Evolutionary conservation across 2,329 filamentous ascomycete species (phyloP).

Genomic region (Colletotrichum theobromicola): DNA sequence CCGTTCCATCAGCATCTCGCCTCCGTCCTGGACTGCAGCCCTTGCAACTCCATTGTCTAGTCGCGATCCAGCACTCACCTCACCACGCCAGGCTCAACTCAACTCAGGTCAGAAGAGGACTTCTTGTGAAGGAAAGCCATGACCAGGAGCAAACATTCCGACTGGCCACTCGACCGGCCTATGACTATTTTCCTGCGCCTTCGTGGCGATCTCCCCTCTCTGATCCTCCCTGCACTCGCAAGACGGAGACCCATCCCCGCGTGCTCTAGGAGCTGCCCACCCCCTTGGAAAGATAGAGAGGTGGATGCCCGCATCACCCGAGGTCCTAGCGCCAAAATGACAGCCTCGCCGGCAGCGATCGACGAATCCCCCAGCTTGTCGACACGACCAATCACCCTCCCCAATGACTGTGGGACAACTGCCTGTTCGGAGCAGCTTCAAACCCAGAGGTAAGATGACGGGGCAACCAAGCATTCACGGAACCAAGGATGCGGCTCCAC

Average conservation of each 20-base stretch:
- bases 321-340: slow-evolving; percentile 16
- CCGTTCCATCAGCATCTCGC: neutral
- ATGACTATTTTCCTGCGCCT: neutral
- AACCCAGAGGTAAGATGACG: neutral
- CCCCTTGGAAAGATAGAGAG: neutral
- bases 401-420: neutral
- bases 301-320: slow-evolving; percentile 17
- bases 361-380: neutral
- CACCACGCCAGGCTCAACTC: neutral
- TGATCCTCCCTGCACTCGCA: neutral
- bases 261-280: neutral
- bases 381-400: neutral
- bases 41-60: neutral
- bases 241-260: neutral
- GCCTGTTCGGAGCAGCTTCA: neutral
- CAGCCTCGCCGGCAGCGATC: slow-evolving; percentile 16
- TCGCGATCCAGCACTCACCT: neutral
- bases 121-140: neutral
- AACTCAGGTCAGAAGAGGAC: neutral
- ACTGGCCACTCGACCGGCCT: neutral
- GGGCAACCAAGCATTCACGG: neutral
- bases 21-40: neutral
- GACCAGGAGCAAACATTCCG: neutral
- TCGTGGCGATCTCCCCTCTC: neutral
- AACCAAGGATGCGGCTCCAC: neutral